phyloP scores from a whole-genome alignment of 768 basidiomycete species.

The Lentinula boryana region DNA sequence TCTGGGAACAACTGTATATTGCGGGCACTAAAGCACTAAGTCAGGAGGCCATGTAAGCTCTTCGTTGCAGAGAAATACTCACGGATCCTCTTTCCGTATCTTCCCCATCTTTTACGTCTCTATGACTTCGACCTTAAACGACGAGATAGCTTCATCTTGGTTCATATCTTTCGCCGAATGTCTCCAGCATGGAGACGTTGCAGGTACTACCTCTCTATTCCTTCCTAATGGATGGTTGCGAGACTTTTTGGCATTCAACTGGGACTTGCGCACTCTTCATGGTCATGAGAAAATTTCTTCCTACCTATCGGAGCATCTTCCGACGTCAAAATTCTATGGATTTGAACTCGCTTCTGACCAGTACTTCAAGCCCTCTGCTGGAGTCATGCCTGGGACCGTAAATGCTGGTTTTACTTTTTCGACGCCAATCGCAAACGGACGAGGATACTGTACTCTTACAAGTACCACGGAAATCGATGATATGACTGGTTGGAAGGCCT shows the following conservation, averaged over 20 bases:
- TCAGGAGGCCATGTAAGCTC: not conserved
- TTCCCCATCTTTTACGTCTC: not conserved
- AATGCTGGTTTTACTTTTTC: not conserved
- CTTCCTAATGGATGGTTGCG: slow-evolving; percentile 2
- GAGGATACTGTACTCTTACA: not conserved
- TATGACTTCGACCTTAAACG: not conserved
- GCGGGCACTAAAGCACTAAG: not conserved
- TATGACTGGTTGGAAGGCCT: slow-evolving; percentile 11
- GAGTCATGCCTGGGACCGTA: not conserved
- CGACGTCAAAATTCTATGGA: not conserved
- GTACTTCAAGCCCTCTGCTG: not conserved
- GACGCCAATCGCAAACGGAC: not conserved
- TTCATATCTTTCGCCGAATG: not conserved
- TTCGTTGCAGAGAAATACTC: not conserved
- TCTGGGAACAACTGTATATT: not conserved
- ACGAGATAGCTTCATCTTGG: not conserved
- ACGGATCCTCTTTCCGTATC: not conserved
- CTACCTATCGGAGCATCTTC: slow-evolving; percentile 11
- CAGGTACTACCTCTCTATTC: not conserved
- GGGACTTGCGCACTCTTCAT: slow-evolving; percentile 1
- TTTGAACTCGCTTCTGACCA: slow-evolving; percentile 2
- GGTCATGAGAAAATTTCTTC: not conserved
- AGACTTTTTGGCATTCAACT: not conserved
- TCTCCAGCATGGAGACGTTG: not conserved
- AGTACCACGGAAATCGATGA: not conserved